A percentile compares a stretch with the other conserved stretches of the same genome.
Evolutionary conservation across 129 eudicot species (phyloP).

Genomic region (Gnaphalium uliginosum): DNA sequence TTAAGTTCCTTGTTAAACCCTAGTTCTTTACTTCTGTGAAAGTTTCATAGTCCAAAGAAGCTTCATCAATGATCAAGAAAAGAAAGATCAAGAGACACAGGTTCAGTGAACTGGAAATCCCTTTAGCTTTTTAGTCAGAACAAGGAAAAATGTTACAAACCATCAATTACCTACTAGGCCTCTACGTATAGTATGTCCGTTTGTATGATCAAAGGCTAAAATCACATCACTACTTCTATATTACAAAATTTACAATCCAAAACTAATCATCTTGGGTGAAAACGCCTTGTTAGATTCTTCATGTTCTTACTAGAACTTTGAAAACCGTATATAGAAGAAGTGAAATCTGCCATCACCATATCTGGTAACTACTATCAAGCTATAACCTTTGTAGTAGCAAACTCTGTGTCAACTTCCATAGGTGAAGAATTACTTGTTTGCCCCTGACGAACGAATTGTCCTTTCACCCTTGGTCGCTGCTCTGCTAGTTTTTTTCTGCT

Average conservation of each 20-base stretch:
- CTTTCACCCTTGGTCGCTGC: conserved; percentile 91
- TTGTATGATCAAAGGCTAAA: conserved; percentile 23
- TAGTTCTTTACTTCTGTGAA: neutral
- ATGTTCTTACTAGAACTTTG: conserved; percentile 2
- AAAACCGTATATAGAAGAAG: conserved; percentile 1
- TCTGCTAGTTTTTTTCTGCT: conserved; percentile 96
- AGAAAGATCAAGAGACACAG: neutral
- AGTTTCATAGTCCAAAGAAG: neutral
- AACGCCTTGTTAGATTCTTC: conserved; percentile 32
- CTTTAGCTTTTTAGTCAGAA: conserved; percentile 12
- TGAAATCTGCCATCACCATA: conserved; percentile 5
- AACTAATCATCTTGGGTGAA: conserved; percentile 4
- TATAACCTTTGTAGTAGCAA: conserved; percentile 18
- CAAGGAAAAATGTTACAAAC: conserved; percentile 4
- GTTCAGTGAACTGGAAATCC: conserved; percentile 2
- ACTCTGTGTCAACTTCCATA: conserved; percentile 41
- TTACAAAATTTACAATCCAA: conserved; percentile 35
- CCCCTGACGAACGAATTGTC: conserved; percentile 90
- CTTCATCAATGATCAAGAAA: neutral
- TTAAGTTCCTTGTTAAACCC: neutral
- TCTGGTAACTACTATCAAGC: conserved; percentile 9
- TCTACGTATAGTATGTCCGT: neutral
- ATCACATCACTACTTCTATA: conserved; percentile 31
- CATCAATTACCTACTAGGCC: conserved; percentile 9
- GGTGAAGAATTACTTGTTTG: conserved; percentile 48